Percentiles rank a stretch among this genome's conserved stretches.
Conservation (phyloP, 192 early-diverging fungal genomes). For the Coemansia sp. region DNA sequence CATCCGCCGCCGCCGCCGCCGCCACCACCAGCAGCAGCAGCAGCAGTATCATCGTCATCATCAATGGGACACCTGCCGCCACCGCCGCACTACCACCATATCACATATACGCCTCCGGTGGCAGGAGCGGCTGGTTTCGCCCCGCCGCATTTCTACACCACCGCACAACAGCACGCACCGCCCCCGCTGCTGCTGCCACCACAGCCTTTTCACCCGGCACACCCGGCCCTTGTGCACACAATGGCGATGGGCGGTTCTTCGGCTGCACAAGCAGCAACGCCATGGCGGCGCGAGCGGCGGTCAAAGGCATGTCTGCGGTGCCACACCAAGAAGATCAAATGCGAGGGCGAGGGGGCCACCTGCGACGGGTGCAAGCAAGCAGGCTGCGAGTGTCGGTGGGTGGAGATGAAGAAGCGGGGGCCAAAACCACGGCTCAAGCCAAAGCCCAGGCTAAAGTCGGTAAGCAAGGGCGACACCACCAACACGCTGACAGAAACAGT, state of each 20-base stretch:
- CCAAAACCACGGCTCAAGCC: slow-evolving; percentile 32
- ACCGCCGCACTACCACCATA: slow-evolving; percentile 11
- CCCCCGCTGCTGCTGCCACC: slow-evolving; percentile 12
- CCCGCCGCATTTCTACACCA: slow-evolving; percentile 1
- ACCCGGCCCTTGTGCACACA: not conserved
- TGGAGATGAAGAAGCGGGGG: slow-evolving; percentile 55
- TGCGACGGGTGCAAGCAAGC: slow-evolving; percentile 52
- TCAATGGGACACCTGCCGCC: not conserved
- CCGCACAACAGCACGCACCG: not conserved
- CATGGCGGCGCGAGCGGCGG: slow-evolving; percentile 54
- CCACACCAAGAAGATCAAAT: slow-evolving; percentile 57
- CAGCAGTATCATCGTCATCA: too few species aligned
- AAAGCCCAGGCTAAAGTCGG: slow-evolving; percentile 3
- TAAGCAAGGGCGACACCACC: not conserved
- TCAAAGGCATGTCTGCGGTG: slow-evolving; percentile 53
- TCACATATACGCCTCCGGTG: slow-evolving; percentile 3
- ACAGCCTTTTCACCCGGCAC: slow-evolving; percentile 11
- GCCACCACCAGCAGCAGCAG: not conserved
- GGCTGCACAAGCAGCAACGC: slow-evolving; percentile 1
- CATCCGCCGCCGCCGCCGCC: slow-evolving; percentile 7
- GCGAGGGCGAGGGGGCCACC: slow-evolving; percentile 42
- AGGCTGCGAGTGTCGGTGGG: slow-evolving; percentile 50
- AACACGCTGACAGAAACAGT: not conserved
- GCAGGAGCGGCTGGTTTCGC: not conserved
- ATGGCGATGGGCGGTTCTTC: not conserved